Evolutionary conservation across 1,284 basidiomycete genomes (phyloP), one percentile per base, ranked within the genome.

Genomic region (Cryptococcus sp.): DNA sequence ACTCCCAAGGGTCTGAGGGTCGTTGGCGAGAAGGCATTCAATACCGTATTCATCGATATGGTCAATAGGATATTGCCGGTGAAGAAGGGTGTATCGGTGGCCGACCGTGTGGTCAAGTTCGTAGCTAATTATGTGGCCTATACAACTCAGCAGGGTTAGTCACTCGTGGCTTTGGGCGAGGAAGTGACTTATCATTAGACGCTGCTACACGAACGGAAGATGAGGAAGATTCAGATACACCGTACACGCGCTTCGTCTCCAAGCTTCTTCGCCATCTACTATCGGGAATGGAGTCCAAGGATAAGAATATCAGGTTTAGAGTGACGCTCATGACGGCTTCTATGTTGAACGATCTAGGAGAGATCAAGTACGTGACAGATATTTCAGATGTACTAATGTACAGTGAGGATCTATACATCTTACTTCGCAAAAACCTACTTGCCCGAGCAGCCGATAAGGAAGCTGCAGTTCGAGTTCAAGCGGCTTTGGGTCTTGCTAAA

Each of bases 361-460:
- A 90, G 76, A 82, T 93, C 41, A 89, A 92, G 90, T 87, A 28
- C 28, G 28, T 28, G 11, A 5, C 68, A 60, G 86, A 10, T 22
- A 10, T 28, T 7, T 23, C 13, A 23, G 25, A 16, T 37, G 4
- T 18, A 22, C 48, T 57, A 19, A 57, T 24, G 1, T 10, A 7
- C 66, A 93, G 91, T 61, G 90, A 96, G 71, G 87, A 91, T 51
- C 77, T 87, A 3, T 97, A 89, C 64, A 77, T 80, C 5, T 64
- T 79, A 0, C 82, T 98, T 4, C 82, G 85, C 36, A 73, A 79
- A 9, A 80, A 82, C 7, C 78, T 97, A 0, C 78, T 91, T n/a
- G 84, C 87, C 2, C 83, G 94, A 22, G 76, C 88, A 13, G 80
- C 81, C 16, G 94, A 98, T 78, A 97, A 91, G 72, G 94, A 98